Evolutionary conservation across 768 basidiomycete genomes (phyloP).

Genomic region (Boletus rubropictus): DNA sequence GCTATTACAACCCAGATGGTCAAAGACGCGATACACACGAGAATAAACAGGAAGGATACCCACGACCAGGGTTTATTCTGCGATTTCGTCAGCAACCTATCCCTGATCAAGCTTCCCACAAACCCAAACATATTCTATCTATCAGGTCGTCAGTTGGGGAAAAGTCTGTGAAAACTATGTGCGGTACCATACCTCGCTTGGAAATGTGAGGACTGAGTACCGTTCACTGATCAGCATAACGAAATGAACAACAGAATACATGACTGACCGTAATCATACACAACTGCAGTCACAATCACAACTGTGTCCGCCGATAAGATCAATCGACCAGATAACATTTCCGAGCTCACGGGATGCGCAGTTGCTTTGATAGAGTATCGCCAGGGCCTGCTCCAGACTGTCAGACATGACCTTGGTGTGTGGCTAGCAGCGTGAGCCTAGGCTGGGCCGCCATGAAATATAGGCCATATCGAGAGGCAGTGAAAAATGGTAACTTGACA

Average conservation of each 20-base stretch:
- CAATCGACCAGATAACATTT: background rate
- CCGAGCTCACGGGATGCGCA: background rate
- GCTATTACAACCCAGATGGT: background rate
- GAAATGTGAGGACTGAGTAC: slow-evolving; percentile 5
- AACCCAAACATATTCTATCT: slow-evolving; percentile 17
- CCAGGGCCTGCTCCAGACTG: background rate
- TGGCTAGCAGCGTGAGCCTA: background rate
- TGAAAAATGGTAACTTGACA: background rate
- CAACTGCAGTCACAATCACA: background rate
- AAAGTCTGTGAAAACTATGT: background rate
- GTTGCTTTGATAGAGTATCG: background rate
- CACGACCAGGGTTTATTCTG: slow-evolving; percentile 7
- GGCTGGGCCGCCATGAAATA: background rate
- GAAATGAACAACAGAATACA: background rate
- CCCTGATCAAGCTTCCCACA: background rate
- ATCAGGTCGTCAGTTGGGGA: background rate
- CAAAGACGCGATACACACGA: slow-evolving; percentile 2
- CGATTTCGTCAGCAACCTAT: background rate
- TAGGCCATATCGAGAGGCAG: background rate
- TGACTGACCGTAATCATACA: slow-evolving; percentile 9
- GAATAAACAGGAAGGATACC: slow-evolving; percentile 8
- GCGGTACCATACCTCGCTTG: slow-evolving; percentile 6
- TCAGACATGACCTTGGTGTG: background rate
- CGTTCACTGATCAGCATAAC: background rate
- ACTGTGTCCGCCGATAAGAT: background rate